These are phyloP conservation scores for Coniochaeta prunicola DNA, from an alignment of 2,329 filamentous ascomycete genomes.

Conservation along the genomic window DNA sequence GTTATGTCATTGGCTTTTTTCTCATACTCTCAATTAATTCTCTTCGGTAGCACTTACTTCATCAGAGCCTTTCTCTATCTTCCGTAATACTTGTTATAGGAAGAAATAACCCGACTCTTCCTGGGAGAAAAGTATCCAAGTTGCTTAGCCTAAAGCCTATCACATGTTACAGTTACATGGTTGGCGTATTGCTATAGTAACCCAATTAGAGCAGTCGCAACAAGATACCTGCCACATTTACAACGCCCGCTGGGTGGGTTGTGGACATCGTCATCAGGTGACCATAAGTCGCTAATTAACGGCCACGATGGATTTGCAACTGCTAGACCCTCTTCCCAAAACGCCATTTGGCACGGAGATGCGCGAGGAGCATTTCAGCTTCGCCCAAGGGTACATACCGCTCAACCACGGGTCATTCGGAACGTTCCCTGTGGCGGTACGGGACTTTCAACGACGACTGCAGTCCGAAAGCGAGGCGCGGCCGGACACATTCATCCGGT, in stretches of 20 bases:
- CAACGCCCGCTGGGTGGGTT: background rate
- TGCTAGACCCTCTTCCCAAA: background rate
- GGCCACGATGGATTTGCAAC: background rate
- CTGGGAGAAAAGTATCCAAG: too few relatives aligned
- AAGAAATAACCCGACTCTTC: too few relatives aligned
- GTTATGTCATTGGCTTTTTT: too few relatives aligned
- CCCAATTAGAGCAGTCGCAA: background rate
- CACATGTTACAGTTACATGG: too few relatives aligned
- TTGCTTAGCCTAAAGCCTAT: too few relatives aligned
- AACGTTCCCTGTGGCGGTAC: constrained; percentile 59
- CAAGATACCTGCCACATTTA: background rate
- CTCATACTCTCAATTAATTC: too few relatives aligned
- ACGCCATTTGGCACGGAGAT: constrained; percentile 2
- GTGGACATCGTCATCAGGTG: background rate
- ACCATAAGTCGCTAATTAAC: background rate
- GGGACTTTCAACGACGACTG: constrained; percentile 51
- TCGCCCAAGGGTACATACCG: constrained; percentile 60
- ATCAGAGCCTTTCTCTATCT: too few relatives aligned
- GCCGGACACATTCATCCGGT: constrained; percentile 73
- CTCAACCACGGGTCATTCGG: constrained; percentile 85
- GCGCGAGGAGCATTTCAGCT: constrained; percentile 48
- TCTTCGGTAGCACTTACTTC: too few relatives aligned
- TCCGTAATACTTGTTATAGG: too few relatives aligned
- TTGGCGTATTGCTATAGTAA: background rate
- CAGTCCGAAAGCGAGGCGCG: constrained; percentile 59